A percentile compares a stretch with the other conserved stretches of the same genome.
Conservation (phyloP, 257 asterid species). For the Galeopsis tetrahit region DNA sequence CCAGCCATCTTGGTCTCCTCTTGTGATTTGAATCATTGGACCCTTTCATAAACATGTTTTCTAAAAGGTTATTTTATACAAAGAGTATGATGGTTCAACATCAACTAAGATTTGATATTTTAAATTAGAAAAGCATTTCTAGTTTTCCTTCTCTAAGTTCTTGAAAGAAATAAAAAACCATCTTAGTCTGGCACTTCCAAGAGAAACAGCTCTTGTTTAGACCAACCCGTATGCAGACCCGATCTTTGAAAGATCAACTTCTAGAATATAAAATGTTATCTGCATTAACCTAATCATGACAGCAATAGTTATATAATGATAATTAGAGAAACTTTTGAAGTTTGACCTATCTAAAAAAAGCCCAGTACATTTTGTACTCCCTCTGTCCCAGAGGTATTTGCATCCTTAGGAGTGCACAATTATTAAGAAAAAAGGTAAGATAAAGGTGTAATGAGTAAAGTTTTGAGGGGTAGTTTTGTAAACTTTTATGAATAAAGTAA, state of each 20-base stretch:
- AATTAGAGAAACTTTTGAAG: background rate
- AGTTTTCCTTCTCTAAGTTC: background rate
- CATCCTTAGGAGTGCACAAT: too few species aligned
- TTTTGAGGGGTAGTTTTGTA: too few species aligned
- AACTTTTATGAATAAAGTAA: too few species aligned
- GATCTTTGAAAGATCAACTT: slow-evolving; percentile 5
- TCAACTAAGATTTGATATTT: slow-evolving; percentile 1
- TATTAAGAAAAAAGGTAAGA: too few species aligned
- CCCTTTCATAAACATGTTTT: slow-evolving; percentile 7
- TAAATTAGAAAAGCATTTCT: background rate
- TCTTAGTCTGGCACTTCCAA: background rate
- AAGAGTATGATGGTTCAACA: background rate
- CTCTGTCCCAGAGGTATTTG: too few species aligned
- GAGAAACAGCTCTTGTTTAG: slow-evolving; percentile 4
- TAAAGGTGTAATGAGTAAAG: too few species aligned
- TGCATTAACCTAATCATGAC: slow-evolving; percentile 6
- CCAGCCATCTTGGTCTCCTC: slow-evolving; percentile 17
- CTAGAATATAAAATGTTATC: slow-evolving; percentile 16
- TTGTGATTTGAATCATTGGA: background rate
- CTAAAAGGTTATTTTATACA: slow-evolving; percentile 6
- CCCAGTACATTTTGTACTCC: background rate
- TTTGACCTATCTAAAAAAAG: background rate
- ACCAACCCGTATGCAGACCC: slow-evolving; percentile 14
- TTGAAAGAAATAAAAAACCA: slow-evolving; percentile 1
- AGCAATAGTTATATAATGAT: background rate